Percentiles rank a stretch among this genome's conserved stretches.
Evolutionary conservation across 805 yeast genomes (phyloP).

Genomic region (Candida morakotiae): DNA sequence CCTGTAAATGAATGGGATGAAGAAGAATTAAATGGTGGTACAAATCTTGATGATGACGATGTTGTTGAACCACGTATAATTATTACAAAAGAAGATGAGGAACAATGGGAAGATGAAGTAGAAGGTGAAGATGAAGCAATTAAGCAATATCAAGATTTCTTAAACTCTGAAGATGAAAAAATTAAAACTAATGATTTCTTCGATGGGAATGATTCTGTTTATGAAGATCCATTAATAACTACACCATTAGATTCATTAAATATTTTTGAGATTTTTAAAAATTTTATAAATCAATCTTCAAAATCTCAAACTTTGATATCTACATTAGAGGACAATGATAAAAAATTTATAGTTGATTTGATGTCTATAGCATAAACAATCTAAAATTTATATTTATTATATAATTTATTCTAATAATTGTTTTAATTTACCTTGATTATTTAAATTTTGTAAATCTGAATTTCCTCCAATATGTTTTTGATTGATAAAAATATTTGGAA

Average conservation of each 20-base stretch:
- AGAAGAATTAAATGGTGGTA: constrained; percentile 7
- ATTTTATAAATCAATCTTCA: constrained; percentile 1
- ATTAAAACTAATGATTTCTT: constrained; percentile 22
- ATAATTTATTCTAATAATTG: constrained; percentile 3
- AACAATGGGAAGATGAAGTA: constrained; percentile 6
- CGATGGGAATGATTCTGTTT: constrained; percentile 57
- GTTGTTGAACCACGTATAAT: constrained; percentile 1
- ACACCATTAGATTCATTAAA: constrained; percentile 60
- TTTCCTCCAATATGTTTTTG: constrained; percentile 39
- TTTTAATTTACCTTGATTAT: constrained; percentile 19
- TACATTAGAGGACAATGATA: constrained; percentile 7
- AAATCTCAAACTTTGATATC: constrained; percentile 7
- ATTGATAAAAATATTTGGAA: constrained; percentile 33
- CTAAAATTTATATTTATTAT: background rate
- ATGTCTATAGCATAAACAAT: constrained; percentile 8
- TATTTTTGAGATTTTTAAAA: constrained; percentile 4
- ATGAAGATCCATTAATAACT: constrained; percentile 70
- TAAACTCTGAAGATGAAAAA: constrained; percentile 15
- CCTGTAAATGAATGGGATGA: constrained; percentile 6
- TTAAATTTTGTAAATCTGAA: constrained; percentile 29
- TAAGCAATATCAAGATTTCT: constrained; percentile 19
- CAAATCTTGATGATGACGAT: constrained; percentile 6
- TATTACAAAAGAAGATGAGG: constrained; percentile 2
- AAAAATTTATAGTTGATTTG: constrained; percentile 7
- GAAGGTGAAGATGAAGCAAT: constrained; percentile 7